Conservation (phyloP, 192 early-diverging fungal genomes). For the Paraglomus brasilianum region DNA sequence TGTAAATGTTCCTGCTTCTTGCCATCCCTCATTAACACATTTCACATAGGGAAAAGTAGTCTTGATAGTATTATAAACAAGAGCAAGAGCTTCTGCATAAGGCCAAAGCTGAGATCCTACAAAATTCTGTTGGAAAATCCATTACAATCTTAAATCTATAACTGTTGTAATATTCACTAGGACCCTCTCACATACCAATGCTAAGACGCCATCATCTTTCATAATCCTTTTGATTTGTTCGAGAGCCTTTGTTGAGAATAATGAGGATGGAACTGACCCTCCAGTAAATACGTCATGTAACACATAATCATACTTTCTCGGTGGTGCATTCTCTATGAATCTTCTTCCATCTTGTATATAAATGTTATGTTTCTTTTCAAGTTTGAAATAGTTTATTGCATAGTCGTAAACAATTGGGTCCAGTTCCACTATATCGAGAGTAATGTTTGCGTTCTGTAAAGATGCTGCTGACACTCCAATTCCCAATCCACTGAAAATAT, state of each 20-base stretch:
- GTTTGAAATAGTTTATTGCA: constrained; percentile 68
- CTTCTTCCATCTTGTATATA: constrained; percentile 73
- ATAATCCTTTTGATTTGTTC: constrained; percentile 63
- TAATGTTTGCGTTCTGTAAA: constrained; percentile 55
- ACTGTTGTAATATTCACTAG: not conserved
- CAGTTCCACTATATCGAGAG: constrained; percentile 81
- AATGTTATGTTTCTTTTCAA: constrained; percentile 50
- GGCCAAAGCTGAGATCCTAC: constrained; percentile 59
- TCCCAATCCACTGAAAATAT: constrained; percentile 64
- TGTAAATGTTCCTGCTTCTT: constrained; percentile 42
- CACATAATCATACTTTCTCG: constrained; percentile 73
- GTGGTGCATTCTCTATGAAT: constrained; percentile 61
- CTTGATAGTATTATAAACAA: constrained; percentile 63
- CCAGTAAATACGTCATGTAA: constrained; percentile 96
- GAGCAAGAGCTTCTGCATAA: constrained; percentile 52
- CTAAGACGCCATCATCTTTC: constrained; percentile 73
- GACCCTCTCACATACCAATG: constrained; percentile 53
- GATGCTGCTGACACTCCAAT: constrained; percentile 73
- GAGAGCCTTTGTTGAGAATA: constrained; percentile 77
- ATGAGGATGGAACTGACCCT: constrained; percentile 66
- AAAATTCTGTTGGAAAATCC: constrained; percentile 63
- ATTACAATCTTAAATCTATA: not conserved
- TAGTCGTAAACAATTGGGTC: constrained; percentile 72
- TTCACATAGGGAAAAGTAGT: constrained; percentile 65
- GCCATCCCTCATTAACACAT: constrained; percentile 61